A percentile compares a stretch with the other conserved stretches of the same genome.
These are phyloP conservation scores for Ziziphus jujuba DNA, from an alignment of 306 rosid species.

Conservation along the genomic window DNA sequence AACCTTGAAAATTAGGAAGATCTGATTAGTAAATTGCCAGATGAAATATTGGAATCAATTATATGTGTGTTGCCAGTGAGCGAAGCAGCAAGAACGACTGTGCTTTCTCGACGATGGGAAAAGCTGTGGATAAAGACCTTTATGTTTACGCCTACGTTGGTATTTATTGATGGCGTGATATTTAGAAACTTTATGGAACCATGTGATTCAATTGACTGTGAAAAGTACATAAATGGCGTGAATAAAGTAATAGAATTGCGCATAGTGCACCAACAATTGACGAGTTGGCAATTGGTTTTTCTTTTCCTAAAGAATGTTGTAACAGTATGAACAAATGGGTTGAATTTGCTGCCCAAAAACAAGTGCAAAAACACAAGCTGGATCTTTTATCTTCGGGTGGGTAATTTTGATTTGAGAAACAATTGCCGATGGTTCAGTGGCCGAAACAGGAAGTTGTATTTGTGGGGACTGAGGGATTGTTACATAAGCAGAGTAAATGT, in stretches of 20 bases:
- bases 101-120: constrained; percentile 7
- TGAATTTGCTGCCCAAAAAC: not conserved
- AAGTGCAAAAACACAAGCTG: not conserved
- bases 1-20: too few relatives aligned
- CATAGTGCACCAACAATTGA: not conserved
- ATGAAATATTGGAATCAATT: not conserved
- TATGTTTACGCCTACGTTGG: not conserved
- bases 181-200: not conserved
- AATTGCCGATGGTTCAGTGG: too few relatives aligned
- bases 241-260: not conserved
- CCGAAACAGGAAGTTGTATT: constrained; percentile 18
- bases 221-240: not conserved
- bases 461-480: constrained; percentile 16
- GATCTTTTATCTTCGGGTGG: too few relatives aligned
- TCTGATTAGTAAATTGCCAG: not conserved
- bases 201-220: too few relatives aligned
- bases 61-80: not conserved
- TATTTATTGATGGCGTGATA: not conserved
- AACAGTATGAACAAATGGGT: not conserved
- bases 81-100: not conserved
- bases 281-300: not conserved
- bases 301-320: not conserved
- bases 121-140: not conserved
- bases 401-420: too few relatives aligned
- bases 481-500: not conserved